Percentiles rank a stretch among this genome's conserved stretches.
Conservation (phyloP, 129 eudicot genomes). For the Flaveria brownii region DNA sequence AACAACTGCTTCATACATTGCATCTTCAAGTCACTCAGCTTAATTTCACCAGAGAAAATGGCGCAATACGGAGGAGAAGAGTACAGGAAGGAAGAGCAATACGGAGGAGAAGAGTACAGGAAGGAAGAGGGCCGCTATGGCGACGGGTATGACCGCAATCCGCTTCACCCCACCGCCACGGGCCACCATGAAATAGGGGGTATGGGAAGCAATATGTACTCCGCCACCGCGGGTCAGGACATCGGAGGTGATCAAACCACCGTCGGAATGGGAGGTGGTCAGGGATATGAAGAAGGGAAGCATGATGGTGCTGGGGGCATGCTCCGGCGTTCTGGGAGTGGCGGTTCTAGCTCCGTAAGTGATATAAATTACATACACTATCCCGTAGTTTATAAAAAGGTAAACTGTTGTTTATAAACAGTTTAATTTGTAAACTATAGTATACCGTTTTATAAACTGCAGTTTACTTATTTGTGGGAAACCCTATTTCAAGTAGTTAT, state of each 20-base stretch:
- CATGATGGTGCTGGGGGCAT: slow-evolving; percentile 32
- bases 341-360: slow-evolving; percentile 65
- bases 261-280: slow-evolving; percentile 14
- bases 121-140: slow-evolving; percentile 22
- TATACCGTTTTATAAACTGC: too few relatives aligned
- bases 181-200: slow-evolving; percentile 18
- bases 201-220: slow-evolving; percentile 1
- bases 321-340: slow-evolving; percentile 62
- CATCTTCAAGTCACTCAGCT: not conserved
- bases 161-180: slow-evolving; percentile 23
- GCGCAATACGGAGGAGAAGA: slow-evolving; percentile 37
- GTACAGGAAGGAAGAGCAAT: slow-evolving; percentile 24
- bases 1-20: slow-evolving; percentile 1
- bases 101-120: slow-evolving; percentile 31
- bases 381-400: not conserved
- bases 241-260: slow-evolving; percentile 15
- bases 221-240: slow-evolving; percentile 7
- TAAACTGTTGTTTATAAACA: too few relatives aligned
- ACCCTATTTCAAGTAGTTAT: too few relatives aligned
- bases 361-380: not conserved
- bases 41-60: slow-evolving; percentile 3
- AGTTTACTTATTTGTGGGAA: too few relatives aligned
- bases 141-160: slow-evolving; percentile 27
- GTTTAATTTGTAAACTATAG: too few relatives aligned
- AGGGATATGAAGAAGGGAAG: slow-evolving; percentile 28